phyloP scores from a whole-genome alignment of 2,329 filamentous ascomycete genomes.

The Phyllosticta citribraziliensis region DNA sequence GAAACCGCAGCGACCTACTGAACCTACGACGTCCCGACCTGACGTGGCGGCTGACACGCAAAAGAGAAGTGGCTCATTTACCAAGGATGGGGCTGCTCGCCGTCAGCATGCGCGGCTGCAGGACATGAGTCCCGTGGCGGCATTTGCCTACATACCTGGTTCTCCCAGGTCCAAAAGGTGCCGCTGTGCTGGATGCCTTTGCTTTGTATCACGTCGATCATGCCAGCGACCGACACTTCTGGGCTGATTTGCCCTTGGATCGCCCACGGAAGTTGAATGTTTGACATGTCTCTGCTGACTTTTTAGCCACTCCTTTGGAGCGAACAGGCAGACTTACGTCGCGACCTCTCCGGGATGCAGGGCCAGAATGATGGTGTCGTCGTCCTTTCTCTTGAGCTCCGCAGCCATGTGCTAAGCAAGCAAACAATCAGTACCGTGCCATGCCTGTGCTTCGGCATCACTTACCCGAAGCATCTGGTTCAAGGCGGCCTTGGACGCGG shows the following conservation, averaged over 20 bases:
- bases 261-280: slow-evolving; percentile 42
- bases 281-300: slow-evolving; percentile 40
- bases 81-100: slow-evolving; percentile 10
- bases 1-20: not conserved
- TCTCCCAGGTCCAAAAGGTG: slow-evolving; percentile 48
- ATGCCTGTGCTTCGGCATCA: not conserved
- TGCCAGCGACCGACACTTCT: slow-evolving; percentile 39
- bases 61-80: not conserved
- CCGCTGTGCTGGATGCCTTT: slow-evolving; percentile 41
- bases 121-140: not conserved
- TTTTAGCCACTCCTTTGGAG: not conserved
- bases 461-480: slow-evolving; percentile 42
- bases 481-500: slow-evolving; percentile 47
- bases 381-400: slow-evolving; percentile 42
- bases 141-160: slow-evolving; percentile 31
- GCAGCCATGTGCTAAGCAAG: slow-evolving; percentile 42
- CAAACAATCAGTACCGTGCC: not conserved
- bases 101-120: slow-evolving; percentile 5
- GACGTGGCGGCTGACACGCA: slow-evolving; percentile 9
- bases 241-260: slow-evolving; percentile 43
- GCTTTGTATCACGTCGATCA: slow-evolving; percentile 42
- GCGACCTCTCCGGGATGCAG: slow-evolving; percentile 50
- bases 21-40: not conserved
- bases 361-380: slow-evolving; percentile 41
- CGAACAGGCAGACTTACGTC: slow-evolving; percentile 27